phyloP scores from a whole-genome alignment of 371 early-diverging fungal species.

The Mortierella sp. region DNA sequence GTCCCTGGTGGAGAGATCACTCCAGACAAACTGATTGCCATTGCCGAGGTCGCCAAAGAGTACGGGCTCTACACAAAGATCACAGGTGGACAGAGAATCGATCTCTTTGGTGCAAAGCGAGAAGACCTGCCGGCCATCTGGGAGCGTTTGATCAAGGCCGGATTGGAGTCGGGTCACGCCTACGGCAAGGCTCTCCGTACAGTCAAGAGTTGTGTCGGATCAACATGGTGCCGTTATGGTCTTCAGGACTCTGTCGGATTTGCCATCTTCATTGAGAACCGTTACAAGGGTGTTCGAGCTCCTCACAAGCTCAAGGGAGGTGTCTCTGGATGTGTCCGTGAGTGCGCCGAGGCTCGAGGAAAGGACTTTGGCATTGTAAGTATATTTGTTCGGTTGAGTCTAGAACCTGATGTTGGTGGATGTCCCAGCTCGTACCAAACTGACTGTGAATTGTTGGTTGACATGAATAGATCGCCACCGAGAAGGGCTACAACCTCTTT shows the following conservation, averaged over 20 bases:
- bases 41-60: slow-evolving; percentile 70
- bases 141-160: slow-evolving; percentile 70
- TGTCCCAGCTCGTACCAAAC: neutral
- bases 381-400: slow-evolving; percentile 11
- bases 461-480: slow-evolving; percentile 66
- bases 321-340: slow-evolving; percentile 73
- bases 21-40: slow-evolving; percentile 68
- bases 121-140: slow-evolving; percentile 73
- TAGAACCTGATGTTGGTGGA: neutral
- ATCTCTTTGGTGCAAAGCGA: slow-evolving; percentile 73
- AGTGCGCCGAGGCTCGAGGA: slow-evolving; percentile 78
- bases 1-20: slow-evolving; percentile 76
- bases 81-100: slow-evolving; percentile 74
- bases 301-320: slow-evolving; percentile 75
- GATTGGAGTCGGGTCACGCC: slow-evolving; percentile 77
- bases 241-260: slow-evolving; percentile 75
- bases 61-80: slow-evolving; percentile 74
- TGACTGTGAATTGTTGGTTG: slow-evolving; percentile 57
- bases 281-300: slow-evolving; percentile 74
- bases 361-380: slow-evolving; percentile 55
- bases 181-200: slow-evolving; percentile 79
- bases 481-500: slow-evolving; percentile 77
- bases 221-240: slow-evolving; percentile 77
- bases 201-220: slow-evolving; percentile 78
- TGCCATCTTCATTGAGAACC: slow-evolving; percentile 70